phyloP scores from a whole-genome alignment of 2,329 filamentous ascomycete genomes.

The Cordyceps javanica region DNA sequence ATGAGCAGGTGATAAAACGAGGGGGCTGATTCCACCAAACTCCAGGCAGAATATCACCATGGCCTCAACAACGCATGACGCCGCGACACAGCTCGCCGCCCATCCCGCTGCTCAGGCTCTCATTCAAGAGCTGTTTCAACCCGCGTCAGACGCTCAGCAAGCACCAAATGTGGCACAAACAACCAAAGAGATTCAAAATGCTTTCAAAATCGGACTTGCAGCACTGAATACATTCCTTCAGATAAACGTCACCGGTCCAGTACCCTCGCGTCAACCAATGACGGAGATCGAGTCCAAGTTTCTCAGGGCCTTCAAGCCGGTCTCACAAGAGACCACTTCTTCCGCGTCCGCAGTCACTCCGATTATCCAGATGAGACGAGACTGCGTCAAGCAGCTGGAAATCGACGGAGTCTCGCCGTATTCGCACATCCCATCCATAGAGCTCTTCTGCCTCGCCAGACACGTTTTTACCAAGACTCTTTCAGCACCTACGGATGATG shows the following conservation, averaged over 20 bases:
- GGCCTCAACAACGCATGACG: background rate
- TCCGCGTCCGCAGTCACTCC: slow-evolving; percentile 5
- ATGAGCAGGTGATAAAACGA: background rate
- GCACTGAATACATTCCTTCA: slow-evolving; percentile 53
- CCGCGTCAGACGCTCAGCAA: background rate
- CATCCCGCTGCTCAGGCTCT: background rate
- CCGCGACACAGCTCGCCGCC: slow-evolving; percentile 4
- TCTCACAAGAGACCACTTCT: background rate
- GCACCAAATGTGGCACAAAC: background rate
- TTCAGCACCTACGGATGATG: slow-evolving; percentile 17
- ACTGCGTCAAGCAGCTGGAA: slow-evolving; percentile 62
- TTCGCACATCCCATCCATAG: slow-evolving; percentile 72
- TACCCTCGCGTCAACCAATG: slow-evolving; percentile 39
- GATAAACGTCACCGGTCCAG: slow-evolving; percentile 80
- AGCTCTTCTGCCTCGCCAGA: slow-evolving; percentile 72
- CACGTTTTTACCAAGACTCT: slow-evolving; percentile 36
- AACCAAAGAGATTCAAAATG: background rate
- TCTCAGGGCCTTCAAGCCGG: slow-evolving; percentile 30
- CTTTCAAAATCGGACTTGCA: slow-evolving; percentile 27
- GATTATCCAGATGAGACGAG: slow-evolving; percentile 40
- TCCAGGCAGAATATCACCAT: background rate
- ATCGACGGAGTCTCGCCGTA: slow-evolving; percentile 86
- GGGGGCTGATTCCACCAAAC: background rate
- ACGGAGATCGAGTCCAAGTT: slow-evolving; percentile 30
- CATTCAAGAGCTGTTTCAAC: slow-evolving; percentile 7